phyloP scores from a whole-genome alignment of 768 basidiomycete genomes.

The Mycena alexandri region DNA sequence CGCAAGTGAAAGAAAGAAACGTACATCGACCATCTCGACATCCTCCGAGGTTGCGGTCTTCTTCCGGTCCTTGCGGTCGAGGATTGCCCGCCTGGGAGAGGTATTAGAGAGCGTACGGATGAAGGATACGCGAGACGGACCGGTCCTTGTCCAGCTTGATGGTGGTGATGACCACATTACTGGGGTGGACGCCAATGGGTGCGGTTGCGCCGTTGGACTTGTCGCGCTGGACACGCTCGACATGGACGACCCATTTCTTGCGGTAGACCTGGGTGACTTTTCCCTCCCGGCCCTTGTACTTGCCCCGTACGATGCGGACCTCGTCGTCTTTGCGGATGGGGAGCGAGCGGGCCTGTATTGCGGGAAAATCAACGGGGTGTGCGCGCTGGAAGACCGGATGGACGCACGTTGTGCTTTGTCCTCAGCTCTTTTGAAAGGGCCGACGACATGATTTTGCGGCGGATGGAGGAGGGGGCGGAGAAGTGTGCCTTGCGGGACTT shows the following conservation, averaged over 20 bases:
- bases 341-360: conserved; percentile 82
- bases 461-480: conserved; percentile 91
- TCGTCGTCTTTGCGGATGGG: conserved; percentile 99
- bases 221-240: conserved; percentile 97
- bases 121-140: conserved; percentile 50
- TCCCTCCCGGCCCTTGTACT: conserved; percentile 99
- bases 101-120: conserved; percentile 16
- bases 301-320: conserved; percentile 95
- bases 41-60: conserved; percentile 69
- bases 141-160: conserved; percentile 95
- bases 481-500: conserved; percentile 99
- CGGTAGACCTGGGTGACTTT: conserved; percentile 98
- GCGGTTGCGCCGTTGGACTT: conserved; percentile 96
- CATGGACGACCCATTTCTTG: conserved; percentile 99
- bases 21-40: conserved; percentile 85
- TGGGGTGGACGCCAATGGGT: conserved; percentile 95
- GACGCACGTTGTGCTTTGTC: conserved; percentile 87
- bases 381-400: not conserved
- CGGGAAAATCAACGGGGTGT: conserved; percentile 18
- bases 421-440: conserved; percentile 96
- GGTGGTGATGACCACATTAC: conserved; percentile 94
- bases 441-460: conserved; percentile 98
- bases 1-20: conserved; percentile 47
- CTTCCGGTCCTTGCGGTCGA: conserved; percentile 89
- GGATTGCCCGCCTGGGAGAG: conserved; percentile 77